phyloP scores from a whole-genome alignment of 352 stramenopile genomes.

The Globisporangium yorkense region DNA sequence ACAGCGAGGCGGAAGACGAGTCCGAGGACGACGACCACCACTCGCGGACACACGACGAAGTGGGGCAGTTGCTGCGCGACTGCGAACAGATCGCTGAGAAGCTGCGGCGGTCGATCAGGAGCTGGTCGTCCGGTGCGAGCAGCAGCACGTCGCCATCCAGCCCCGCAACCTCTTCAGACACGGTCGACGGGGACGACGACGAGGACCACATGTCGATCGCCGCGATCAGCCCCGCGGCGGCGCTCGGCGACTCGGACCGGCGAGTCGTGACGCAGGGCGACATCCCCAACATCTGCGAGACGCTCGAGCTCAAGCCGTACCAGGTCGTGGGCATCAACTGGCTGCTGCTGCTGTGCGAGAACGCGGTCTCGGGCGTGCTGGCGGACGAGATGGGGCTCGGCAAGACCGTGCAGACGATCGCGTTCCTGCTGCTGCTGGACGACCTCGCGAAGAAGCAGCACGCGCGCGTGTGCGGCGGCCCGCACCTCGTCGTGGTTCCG shows the following conservation, averaged over 20 bases:
- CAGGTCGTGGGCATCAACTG: conserved; percentile 84
- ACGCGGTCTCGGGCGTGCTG: conserved; percentile 74
- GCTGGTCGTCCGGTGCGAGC: conserved; percentile 42
- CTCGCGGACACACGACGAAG: conserved; percentile 58
- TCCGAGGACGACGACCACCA: conserved; percentile 47
- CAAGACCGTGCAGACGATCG: conserved; percentile 95
- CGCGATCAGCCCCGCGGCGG: conserved; percentile 25
- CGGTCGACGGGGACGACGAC: conserved; percentile 33
- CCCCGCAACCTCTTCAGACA: conserved; percentile 15
- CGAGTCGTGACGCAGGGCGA: conserved; percentile 62
- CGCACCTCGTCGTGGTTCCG: conserved; percentile 92
- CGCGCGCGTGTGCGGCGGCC: conserved; percentile 27
- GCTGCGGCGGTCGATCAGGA: conserved; percentile 50
- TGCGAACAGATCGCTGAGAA: conserved; percentile 60
- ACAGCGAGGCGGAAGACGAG: conserved; percentile 27
- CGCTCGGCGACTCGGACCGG: conserved; percentile 12
- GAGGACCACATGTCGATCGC: conserved; percentile 53
- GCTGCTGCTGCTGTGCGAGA: conserved; percentile 69
- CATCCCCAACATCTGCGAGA: conserved; percentile 62
- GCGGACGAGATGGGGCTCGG: conserved; percentile 94
- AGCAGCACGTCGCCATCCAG: conserved; percentile 14
- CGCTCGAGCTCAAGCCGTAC: conserved; percentile 79
- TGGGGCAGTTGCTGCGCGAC: conserved; percentile 57
- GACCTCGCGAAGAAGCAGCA: conserved; percentile 30
- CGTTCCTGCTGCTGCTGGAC: conserved; percentile 67